phyloP scores from a whole-genome alignment of 257 asterid species.

The Nicotiana paniculata region DNA sequence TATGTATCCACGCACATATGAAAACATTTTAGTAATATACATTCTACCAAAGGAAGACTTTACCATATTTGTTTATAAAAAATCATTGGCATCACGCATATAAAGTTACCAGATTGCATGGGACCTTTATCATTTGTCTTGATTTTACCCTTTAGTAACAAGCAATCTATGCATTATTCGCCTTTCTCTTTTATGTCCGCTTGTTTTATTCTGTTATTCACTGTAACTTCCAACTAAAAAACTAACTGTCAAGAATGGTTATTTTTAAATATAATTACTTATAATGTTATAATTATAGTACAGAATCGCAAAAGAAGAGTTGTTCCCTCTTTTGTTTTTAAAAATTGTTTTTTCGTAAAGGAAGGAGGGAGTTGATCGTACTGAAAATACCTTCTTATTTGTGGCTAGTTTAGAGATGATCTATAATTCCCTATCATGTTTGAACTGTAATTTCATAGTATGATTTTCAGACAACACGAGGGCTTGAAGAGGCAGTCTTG shows the following conservation, averaged over 20 bases:
- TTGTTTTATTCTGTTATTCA: neutral
- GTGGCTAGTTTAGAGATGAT: too few species aligned
- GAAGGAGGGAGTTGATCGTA: neutral
- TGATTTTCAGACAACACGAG: too few species aligned
- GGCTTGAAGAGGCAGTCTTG: too few species aligned
- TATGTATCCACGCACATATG: slow-evolving; percentile 5
- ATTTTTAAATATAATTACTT: neutral
- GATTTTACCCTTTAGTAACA: slow-evolving; percentile 4
- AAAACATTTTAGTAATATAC: neutral
- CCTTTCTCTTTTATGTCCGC: neutral
- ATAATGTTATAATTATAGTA: neutral
- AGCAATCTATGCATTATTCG: slow-evolving; percentile 11
- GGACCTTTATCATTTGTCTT: slow-evolving; percentile 13
- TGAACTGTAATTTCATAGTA: too few species aligned
- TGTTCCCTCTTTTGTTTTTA: neutral
- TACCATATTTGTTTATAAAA: neutral
- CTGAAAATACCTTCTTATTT: too few species aligned
- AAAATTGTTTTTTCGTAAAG: neutral
- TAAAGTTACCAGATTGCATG: slow-evolving; percentile 15
- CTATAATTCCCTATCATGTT: too few species aligned
- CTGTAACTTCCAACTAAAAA: neutral
- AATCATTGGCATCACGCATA: slow-evolving; percentile 5
- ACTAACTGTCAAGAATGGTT: neutral
- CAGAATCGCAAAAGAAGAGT: neutral
- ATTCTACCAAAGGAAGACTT: neutral